Conservation (phyloP, 768 basidiomycete species). For the Panaeolus cyanescens region DNA sequence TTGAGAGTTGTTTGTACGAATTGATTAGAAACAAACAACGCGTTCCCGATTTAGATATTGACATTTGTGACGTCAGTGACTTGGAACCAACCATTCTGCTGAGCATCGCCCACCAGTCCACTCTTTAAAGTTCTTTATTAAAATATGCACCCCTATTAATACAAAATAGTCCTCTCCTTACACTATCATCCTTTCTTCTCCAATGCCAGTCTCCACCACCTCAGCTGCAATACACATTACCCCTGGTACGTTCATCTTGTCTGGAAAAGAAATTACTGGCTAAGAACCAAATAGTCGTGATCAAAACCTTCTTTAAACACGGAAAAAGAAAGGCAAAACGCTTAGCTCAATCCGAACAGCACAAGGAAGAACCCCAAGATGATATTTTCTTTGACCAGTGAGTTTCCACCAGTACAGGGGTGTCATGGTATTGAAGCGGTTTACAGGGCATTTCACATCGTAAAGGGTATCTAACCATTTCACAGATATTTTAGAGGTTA, state of each 20-base stretch:
- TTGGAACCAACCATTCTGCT: neutral
- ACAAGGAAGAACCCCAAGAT: conserved; percentile 51
- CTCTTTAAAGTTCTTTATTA: conserved; percentile 10
- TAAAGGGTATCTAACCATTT: conserved; percentile 41
- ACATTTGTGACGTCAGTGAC: conserved; percentile 26
- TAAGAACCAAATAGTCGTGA: conserved; percentile 38
- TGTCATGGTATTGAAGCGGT: neutral
- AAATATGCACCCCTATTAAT: neutral
- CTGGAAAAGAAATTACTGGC: neutral
- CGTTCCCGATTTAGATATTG: neutral
- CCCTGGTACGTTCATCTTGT: conserved; percentile 37
- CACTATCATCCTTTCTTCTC: conserved; percentile 7
- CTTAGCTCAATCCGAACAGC: conserved; percentile 29
- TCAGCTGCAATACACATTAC: conserved; percentile 58
- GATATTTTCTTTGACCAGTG: conserved; percentile 75
- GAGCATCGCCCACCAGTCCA: neutral
- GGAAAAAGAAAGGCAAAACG: conserved; percentile 42
- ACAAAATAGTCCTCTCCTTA: neutral
- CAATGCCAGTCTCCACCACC: conserved; percentile 54
- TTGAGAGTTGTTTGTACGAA: conserved; percentile 14
- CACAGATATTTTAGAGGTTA: neutral
- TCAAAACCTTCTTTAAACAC: conserved; percentile 56
- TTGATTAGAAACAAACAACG: conserved; percentile 17
- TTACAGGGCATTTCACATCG: conserved; percentile 65
- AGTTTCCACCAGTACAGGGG: conserved; percentile 13